Conservation (phyloP, 1,139 yeast species). For the Lodderomyces margitis region DNA sequence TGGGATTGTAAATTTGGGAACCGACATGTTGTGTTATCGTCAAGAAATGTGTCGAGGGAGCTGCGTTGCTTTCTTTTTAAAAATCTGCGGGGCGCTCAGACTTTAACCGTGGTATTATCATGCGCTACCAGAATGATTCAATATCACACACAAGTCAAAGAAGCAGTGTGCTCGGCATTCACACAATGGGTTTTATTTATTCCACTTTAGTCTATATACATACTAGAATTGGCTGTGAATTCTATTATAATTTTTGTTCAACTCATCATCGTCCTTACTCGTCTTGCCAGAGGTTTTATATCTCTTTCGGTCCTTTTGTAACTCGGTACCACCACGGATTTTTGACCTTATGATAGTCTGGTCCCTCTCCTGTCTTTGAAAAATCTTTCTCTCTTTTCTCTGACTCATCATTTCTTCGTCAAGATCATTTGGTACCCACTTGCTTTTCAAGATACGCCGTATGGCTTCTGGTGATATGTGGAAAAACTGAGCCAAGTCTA, state of each 20-base stretch:
- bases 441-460: constrained; percentile 70
- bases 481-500: constrained; percentile 63
- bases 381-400: constrained; percentile 3
- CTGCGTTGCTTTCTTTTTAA: no score
- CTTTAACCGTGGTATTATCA: not conserved
- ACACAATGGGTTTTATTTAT: no score
- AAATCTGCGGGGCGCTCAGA: not conserved
- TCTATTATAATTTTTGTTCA: constrained; percentile 1
- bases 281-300: not conserved
- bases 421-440: constrained; percentile 62
- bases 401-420: constrained; percentile 42
- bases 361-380: constrained; percentile 1
- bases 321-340: not conserved
- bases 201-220: not conserved
- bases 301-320: not conserved
- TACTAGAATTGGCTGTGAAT: constrained; percentile 3
- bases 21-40: no score
- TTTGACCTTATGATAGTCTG: constrained; percentile 3
- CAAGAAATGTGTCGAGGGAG: no score
- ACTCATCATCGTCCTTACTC: constrained; percentile 10
- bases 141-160: no score
- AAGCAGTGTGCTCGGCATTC: no score
- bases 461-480: constrained; percentile 80
- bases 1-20: constrained; percentile 43
- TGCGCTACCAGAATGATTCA: not conserved